Evolutionary conservation across 495 filamentous ascomycete genomes (phyloP).

Genomic region (Letharia lupina): DNA sequence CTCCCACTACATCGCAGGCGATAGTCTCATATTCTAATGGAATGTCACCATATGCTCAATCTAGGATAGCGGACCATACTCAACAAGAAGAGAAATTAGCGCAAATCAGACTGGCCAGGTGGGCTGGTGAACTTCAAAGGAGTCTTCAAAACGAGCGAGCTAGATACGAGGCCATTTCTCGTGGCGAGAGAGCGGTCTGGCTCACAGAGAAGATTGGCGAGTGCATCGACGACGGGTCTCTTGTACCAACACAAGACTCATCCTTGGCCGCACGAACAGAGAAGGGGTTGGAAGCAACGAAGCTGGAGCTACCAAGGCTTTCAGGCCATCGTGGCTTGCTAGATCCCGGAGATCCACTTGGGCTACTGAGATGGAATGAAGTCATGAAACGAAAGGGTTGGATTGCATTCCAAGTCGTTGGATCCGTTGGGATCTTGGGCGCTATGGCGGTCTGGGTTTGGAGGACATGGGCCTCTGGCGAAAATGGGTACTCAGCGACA

Average conservation of each 20-base stretch:
- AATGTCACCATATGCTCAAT: slow-evolving; percentile 56
- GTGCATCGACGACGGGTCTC: slow-evolving; percentile 62
- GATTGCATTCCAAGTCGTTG: slow-evolving; percentile 68
- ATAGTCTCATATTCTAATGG: slow-evolving; percentile 28
- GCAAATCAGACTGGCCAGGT: slow-evolving; percentile 74
- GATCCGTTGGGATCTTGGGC: slow-evolving; percentile 63
- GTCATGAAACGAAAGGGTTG: slow-evolving; percentile 57
- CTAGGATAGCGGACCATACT: slow-evolving; percentile 61
- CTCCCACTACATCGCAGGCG: slow-evolving; percentile 24
- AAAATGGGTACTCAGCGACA: slow-evolving; percentile 4
- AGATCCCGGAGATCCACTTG: slow-evolving; percentile 63
- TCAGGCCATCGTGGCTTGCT: slow-evolving; percentile 27
- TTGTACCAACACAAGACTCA: slow-evolving; percentile 44
- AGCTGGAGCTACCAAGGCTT: not conserved
- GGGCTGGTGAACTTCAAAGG: slow-evolving; percentile 82
- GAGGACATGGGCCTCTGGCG: slow-evolving; percentile 33
- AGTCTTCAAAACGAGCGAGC: slow-evolving; percentile 74
- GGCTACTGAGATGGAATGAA: slow-evolving; percentile 61
- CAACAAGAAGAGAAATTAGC: slow-evolving; percentile 66
- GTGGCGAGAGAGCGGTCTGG: slow-evolving; percentile 70
- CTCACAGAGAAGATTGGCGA: slow-evolving; percentile 67
- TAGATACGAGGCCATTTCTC: slow-evolving; percentile 61
- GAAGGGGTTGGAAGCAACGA: not conserved
- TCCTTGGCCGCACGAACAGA: slow-evolving; percentile 27
- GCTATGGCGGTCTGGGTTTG: slow-evolving; percentile 61